phyloP scores from a whole-genome alignment of 2,329 filamentous ascomycete species.

The Penicillium sp. region DNA sequence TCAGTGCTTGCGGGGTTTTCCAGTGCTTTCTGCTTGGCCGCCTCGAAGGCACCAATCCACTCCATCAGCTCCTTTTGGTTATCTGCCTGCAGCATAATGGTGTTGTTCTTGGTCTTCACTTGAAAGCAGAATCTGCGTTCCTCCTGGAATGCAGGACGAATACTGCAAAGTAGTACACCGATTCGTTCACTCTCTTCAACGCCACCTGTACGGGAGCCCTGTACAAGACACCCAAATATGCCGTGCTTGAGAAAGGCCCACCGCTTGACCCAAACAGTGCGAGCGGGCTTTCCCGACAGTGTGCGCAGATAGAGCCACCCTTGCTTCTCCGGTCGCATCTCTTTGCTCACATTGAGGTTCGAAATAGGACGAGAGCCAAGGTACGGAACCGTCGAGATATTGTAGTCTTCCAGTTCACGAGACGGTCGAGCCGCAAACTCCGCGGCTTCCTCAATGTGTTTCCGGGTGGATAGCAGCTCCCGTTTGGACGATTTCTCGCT shows the following conservation, averaged over 20 bases:
- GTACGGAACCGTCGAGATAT: constrained; percentile 83
- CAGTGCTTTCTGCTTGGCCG: constrained; percentile 88
- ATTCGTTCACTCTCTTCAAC: constrained; percentile 97
- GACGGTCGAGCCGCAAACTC: constrained; percentile 73
- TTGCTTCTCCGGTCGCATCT: constrained; percentile 71
- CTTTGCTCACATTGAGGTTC: constrained; percentile 55
- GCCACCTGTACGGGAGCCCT: constrained; percentile 73
- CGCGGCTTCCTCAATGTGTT: constrained; percentile 77
- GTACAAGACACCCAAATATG: constrained; percentile 91
- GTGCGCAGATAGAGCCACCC: constrained; percentile 88
- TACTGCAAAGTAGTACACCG: constrained; percentile 88
- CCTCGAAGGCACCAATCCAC: constrained; percentile 91
- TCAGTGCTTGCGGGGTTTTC: constrained; percentile 65
- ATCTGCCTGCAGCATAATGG: constrained; percentile 85
- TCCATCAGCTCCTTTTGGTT: constrained; percentile 89
- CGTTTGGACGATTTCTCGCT: constrained; percentile 80
- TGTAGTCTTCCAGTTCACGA: constrained; percentile 90
- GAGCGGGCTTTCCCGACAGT: constrained; percentile 80
- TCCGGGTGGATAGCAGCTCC: constrained; percentile 75
- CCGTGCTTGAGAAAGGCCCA: constrained; percentile 97
- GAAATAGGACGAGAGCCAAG: constrained; percentile 69
- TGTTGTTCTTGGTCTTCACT: constrained; percentile 95
- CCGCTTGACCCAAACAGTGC: constrained; percentile 83
- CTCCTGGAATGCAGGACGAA: constrained; percentile 85
- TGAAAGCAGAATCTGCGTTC: constrained; percentile 97